Conservation (phyloP, 148 eudicot species). For the Chenopodium formosanum region DNA sequence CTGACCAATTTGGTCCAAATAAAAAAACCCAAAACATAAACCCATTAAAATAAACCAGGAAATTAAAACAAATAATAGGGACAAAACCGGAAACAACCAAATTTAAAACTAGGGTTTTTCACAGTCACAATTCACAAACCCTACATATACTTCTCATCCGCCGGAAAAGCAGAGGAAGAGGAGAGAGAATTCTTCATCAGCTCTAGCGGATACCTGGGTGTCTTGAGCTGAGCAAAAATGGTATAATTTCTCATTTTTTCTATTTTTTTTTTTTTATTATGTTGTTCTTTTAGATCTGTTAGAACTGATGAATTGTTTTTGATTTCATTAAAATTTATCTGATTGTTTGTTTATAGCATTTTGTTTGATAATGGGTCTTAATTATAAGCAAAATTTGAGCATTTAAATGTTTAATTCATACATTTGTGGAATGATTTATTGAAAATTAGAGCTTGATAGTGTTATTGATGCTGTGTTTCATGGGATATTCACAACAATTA, state of each 20-base stretch:
- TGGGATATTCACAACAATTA: too few relatives aligned
- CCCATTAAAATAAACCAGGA: not conserved
- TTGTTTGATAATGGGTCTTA: too few relatives aligned
- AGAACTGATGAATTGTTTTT: too few relatives aligned
- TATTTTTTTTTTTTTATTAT: too few relatives aligned
- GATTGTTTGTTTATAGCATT: too few relatives aligned
- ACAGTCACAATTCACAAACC: not conserved
- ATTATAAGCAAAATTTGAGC: too few relatives aligned
- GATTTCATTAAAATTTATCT: too few relatives aligned
- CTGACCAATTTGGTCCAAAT: not conserved
- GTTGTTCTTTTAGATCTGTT: too few relatives aligned
- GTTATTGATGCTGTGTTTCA: too few relatives aligned
- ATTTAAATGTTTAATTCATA: too few relatives aligned
- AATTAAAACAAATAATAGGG: not conserved
- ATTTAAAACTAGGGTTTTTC: constrained; percentile 18
- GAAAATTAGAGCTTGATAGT: too few relatives aligned
- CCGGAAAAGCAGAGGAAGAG: not conserved
- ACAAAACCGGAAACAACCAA: not conserved
- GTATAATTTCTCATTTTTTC: not conserved
- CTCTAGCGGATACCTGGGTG: not conserved
- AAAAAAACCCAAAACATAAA: not conserved
- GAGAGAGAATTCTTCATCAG: not conserved
- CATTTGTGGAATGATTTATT: too few relatives aligned
- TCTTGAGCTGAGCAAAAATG: constrained; percentile 8
- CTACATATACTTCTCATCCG: constrained; percentile 6